phyloP scores from a whole-genome alignment of 129 eudicot species.

The Flaveria sonorensis region DNA sequence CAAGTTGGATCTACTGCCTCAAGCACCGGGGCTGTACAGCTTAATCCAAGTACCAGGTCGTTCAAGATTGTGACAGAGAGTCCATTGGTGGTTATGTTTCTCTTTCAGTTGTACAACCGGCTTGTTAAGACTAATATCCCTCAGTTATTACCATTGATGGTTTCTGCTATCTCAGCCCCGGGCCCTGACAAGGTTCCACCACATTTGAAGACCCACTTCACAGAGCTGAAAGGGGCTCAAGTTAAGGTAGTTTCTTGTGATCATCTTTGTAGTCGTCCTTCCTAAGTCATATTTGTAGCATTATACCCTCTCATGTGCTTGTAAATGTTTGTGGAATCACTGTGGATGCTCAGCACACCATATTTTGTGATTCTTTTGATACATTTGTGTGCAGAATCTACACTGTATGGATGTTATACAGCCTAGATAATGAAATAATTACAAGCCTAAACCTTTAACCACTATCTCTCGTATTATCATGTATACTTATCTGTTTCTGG shows the following conservation, averaged over 20 bases:
- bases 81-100: slow-evolving; percentile 96
- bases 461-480: not conserved
- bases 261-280: slow-evolving; percentile 3
- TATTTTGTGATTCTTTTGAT: slow-evolving; percentile 11
- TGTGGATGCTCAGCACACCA: slow-evolving; percentile 6
- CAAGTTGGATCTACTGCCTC: slow-evolving; percentile 62
- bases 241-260: slow-evolving; percentile 66
- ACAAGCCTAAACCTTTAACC: not conserved
- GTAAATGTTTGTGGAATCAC: not conserved
- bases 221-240: slow-evolving; percentile 97
- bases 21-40: slow-evolving; percentile 61
- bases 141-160: slow-evolving; percentile 88
- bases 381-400: not conserved
- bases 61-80: slow-evolving; percentile 97
- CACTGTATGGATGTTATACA: slow-evolving; percentile 2
- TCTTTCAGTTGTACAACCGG: slow-evolving; percentile 90
- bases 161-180: slow-evolving; percentile 84
- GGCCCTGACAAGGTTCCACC: slow-evolving; percentile 97
- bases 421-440: not conserved
- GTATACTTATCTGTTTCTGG: slow-evolving; percentile 20
- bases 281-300: slow-evolving; percentile 4
- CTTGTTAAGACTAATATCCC: slow-evolving; percentile 98
- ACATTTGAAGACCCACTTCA: slow-evolving; percentile 81
- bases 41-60: slow-evolving; percentile 92
- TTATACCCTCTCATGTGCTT: slow-evolving; percentile 18